phyloP scores from a whole-genome alignment of 805 yeast species.

The Ogataea saltuana region DNA sequence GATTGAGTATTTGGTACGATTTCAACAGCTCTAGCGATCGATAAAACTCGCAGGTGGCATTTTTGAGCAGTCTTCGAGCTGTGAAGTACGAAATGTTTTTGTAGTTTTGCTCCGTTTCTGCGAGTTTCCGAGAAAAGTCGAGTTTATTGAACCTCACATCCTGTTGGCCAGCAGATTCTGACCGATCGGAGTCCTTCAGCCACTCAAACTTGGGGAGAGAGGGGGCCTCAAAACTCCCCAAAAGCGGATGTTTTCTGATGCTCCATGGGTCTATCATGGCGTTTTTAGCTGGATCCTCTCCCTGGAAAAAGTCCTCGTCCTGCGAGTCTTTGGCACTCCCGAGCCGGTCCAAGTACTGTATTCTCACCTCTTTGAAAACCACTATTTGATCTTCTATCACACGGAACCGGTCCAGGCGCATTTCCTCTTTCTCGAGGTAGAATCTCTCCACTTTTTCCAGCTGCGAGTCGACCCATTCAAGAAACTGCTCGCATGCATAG shows the following conservation, averaged over 20 bases:
- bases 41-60: slow-evolving; percentile 70
- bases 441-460: slow-evolving; percentile 59
- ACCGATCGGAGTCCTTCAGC: slow-evolving; percentile 17
- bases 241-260: slow-evolving; percentile 26
- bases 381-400: slow-evolving; percentile 69
- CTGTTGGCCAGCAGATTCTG: not conserved
- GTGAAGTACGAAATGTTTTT: slow-evolving; percentile 52
- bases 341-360: slow-evolving; percentile 21
- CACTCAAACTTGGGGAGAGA: slow-evolving; percentile 40
- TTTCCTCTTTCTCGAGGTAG: slow-evolving; percentile 58
- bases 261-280: slow-evolving; percentile 16
- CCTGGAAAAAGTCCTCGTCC: slow-evolving; percentile 3
- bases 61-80: slow-evolving; percentile 66
- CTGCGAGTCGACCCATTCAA: slow-evolving; percentile 64
- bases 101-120: not conserved
- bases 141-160: not conserved
- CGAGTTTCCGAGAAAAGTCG: not conserved
- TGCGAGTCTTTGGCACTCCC: slow-evolving; percentile 3
- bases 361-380: slow-evolving; percentile 56
- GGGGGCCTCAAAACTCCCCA: slow-evolving; percentile 41
- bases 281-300: slow-evolving; percentile 1
- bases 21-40: slow-evolving; percentile 66
- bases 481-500: slow-evolving; percentile 47
- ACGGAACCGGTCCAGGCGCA: slow-evolving; percentile 56
- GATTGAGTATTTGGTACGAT: slow-evolving; percentile 71